A percentile compares a stretch with the other conserved stretches of the same genome.
phyloP scores from a whole-genome alignment of 148 eudicot genomes.

The Mesembryanthemum crystallinum region DNA sequence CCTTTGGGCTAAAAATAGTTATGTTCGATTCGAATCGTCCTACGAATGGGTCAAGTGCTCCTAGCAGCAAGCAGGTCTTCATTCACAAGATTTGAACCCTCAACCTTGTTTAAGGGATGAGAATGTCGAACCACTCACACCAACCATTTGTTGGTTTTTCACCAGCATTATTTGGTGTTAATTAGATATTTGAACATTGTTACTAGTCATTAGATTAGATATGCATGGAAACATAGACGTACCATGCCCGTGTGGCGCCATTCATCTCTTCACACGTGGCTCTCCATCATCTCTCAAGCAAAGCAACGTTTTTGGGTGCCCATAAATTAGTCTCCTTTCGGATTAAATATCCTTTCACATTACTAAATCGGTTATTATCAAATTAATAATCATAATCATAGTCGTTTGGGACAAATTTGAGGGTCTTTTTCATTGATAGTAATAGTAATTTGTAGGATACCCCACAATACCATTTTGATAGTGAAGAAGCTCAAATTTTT shows the following conservation, averaged over 20 bases:
- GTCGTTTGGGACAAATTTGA: constrained; percentile 30
- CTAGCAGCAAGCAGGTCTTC: too few species aligned
- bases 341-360: background rate
- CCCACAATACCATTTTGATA: constrained; percentile 10
- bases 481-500: background rate
- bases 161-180: constrained; percentile 5
- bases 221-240: background rate
- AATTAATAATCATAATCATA: constrained; percentile 18
- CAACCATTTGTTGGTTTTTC: background rate
- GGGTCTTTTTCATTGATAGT: constrained; percentile 27
- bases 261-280: background rate
- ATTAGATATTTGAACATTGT: background rate
- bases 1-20: too few species aligned
- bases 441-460: constrained; percentile 8
- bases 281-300: background rate
- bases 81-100: too few species aligned
- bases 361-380: background rate
- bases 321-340: background rate
- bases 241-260: background rate
- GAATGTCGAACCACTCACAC: too few species aligned
- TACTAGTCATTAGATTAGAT: background rate
- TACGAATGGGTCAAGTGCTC: too few species aligned
- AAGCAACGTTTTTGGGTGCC: background rate
- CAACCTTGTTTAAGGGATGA: too few species aligned
- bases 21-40: too few species aligned